Percentiles rank a stretch among this genome's conserved stretches.
phyloP scores from a whole-genome alignment of 139 green algal species.

The Micractinium conductrix region DNA sequence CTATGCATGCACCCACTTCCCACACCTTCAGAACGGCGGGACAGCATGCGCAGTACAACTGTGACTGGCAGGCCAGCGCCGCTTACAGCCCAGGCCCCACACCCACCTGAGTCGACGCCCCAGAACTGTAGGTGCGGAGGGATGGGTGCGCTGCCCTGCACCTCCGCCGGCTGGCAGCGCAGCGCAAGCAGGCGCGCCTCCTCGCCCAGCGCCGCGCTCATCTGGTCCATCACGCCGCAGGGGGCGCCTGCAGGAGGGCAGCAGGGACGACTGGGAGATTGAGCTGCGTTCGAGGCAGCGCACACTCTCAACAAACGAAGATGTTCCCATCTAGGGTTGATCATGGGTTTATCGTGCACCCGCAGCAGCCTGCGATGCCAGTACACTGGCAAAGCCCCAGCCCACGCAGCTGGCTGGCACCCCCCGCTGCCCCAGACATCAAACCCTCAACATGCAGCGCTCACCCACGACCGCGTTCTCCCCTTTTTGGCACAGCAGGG shows the following conservation, averaged over 20 bases:
- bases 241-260: conserved; percentile 63
- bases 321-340: no score
- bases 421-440: neutral
- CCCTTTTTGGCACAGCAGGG: conserved; percentile 87
- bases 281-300: no score
- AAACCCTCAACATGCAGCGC: neutral
- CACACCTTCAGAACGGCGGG: no score
- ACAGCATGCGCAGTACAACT: no score
- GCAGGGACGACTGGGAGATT: no score
- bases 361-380: no score
- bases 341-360: no score
- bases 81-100: neutral
- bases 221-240: conserved; percentile 98
- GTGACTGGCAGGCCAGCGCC: no score
- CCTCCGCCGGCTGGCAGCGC: conserved; percentile 85
- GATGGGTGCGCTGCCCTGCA: conserved; percentile 73
- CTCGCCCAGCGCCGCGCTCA: conserved; percentile 79
- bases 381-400: no score
- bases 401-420: no score
- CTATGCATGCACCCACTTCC: no score
- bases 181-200: conserved; percentile 77
- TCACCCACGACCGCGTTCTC: conserved; percentile 91
- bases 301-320: no score
- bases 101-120: conserved; percentile 85
- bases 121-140: conserved; percentile 75